Percentiles rank a stretch among this genome's conserved stretches.
Evolutionary conservation across 2,329 filamentous ascomycete species (phyloP).

Genomic region (Nemania sp.): DNA sequence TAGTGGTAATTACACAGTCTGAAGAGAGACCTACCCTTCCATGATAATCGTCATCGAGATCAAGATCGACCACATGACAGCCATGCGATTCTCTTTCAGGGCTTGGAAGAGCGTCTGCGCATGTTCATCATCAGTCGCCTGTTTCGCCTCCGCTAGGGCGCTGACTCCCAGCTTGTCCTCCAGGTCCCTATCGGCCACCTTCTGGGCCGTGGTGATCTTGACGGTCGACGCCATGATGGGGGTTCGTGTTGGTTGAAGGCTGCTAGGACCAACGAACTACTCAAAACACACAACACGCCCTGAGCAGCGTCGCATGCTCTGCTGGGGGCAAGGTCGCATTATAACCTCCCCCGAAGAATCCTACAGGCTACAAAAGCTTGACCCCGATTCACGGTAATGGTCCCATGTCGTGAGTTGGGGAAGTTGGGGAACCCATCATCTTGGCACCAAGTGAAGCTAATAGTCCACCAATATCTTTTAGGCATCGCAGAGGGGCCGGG

Average conservation of each 20-base stretch:
- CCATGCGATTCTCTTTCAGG: slow-evolving; percentile 37
- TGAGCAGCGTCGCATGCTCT: not conserved
- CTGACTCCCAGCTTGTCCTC: slow-evolving; percentile 39
- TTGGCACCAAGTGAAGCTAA: slow-evolving; percentile 13
- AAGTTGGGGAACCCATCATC: slow-evolving; percentile 20
- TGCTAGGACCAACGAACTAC: not conserved
- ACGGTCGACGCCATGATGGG: slow-evolving; percentile 30
- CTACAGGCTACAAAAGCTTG: not conserved
- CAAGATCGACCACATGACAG: slow-evolving; percentile 39
- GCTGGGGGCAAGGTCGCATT: slow-evolving; percentile 15
- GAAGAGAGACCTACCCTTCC: slow-evolving; percentile 36
- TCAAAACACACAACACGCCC: not conserved
- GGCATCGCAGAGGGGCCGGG: too few species aligned
- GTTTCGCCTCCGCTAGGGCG: slow-evolving; percentile 37
- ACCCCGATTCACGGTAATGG: too few species aligned
- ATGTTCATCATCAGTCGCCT: slow-evolving; percentile 41
- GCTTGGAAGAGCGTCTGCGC: slow-evolving; percentile 38
- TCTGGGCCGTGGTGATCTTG: slow-evolving; percentile 33
- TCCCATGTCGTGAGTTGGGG: slow-evolving; percentile 9
- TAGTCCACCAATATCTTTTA: slow-evolving; percentile 27
- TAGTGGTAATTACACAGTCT: not conserved
- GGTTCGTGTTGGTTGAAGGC: not conserved
- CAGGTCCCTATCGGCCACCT: slow-evolving; percentile 37
- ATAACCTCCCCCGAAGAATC: slow-evolving; percentile 12
- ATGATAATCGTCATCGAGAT: slow-evolving; percentile 42